Base-by-base conservation (phyloP, 2,329 filamentous ascomycete species). In the Biscogniauxia marginata region DNA sequence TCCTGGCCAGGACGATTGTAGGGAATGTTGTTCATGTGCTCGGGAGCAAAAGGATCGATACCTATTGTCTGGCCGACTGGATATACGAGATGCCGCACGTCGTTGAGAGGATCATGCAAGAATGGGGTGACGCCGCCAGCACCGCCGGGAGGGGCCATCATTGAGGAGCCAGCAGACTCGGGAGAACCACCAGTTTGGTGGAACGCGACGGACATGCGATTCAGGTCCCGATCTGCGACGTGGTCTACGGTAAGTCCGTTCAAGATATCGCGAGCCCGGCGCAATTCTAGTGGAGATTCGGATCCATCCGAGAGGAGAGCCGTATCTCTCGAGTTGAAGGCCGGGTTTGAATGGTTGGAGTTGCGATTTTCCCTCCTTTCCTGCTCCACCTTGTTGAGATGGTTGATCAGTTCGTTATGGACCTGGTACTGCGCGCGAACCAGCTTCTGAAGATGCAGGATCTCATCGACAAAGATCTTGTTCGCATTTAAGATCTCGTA, bases 21-120 rank as follows among this genome's bases (percentile, higher is more conserved):
- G 0, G 93, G 91, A 54, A 97, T 96, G 70, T 96, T 96, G 75
- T 93, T 86, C 69, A 97, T 91, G 69, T 97, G 92, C 66, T 97
- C 93, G 65, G 90, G 89, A 70, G 93, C 93, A 81, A 96, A 95
- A 1, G 93, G 93, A 69, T 97, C 93, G 63, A 97, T 97, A 52
- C 93, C 93, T 63, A 96, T 90, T 0, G 88, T 95, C 62, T 92
- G 86, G 18, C 93, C 93, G 16, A 96, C 91, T 0, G 93, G 93
- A 70, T 97, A 98, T 8, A 97, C 92, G 53, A 96, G 83, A 61
- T 84, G 82, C 46, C 82, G 76, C 61, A 83, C 78, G 58, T 85
- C 82, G 63, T 74, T 81, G 63, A 85, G 75, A 43, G 80, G 77
- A 58, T 85, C 82, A 58, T 81, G 75, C 63, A 83, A 69, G 69